Evolutionary conservation across 2,329 filamentous ascomycete genomes (phyloP).

Genomic region (Fusarium oxysporum): DNA sequence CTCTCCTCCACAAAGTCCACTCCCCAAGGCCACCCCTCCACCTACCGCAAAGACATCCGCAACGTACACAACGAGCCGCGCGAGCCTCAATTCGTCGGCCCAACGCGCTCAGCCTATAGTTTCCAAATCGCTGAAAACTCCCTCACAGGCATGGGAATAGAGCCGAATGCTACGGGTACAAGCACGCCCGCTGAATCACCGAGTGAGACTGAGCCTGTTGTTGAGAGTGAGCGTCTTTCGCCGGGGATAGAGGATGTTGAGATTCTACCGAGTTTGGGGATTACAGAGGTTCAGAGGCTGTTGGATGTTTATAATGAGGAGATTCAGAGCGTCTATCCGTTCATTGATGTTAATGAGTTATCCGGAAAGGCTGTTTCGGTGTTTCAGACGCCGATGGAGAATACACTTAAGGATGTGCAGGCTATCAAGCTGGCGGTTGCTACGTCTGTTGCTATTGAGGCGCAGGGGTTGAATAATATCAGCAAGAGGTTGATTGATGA

Average conservation of each 20-base stretch:
- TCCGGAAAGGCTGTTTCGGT: neutral
- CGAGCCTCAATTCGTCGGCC: slow-evolving; percentile 6
- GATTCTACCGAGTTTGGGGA: neutral
- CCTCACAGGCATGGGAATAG: neutral
- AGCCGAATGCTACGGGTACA: neutral
- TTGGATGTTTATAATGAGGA: slow-evolving; percentile 5
- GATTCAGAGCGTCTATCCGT: neutral
- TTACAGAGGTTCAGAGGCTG: neutral
- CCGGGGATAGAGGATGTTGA: neutral
- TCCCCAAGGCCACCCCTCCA: neutral
- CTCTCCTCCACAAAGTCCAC: slow-evolving; percentile 5
- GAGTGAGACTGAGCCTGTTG: neutral
- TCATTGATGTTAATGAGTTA: neutral
- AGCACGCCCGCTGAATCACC: neutral
- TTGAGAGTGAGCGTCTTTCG: neutral
- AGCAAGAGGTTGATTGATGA: slow-evolving; percentile 10
- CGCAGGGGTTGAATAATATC: slow-evolving; percentile 4
- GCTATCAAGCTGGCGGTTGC: slow-evolving; percentile 10
- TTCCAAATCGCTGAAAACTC: slow-evolving; percentile 18
- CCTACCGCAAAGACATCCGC: slow-evolving; percentile 6
- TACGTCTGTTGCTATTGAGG: neutral
- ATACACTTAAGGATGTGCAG: slow-evolving; percentile 4
- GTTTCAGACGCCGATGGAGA: neutral
- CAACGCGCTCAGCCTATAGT: slow-evolving; percentile 7
- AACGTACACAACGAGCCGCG: neutral